Base-by-base conservation (phyloP, 2,329 filamentous ascomycete genomes). In the Ophiosphaerella narmari region DNA sequence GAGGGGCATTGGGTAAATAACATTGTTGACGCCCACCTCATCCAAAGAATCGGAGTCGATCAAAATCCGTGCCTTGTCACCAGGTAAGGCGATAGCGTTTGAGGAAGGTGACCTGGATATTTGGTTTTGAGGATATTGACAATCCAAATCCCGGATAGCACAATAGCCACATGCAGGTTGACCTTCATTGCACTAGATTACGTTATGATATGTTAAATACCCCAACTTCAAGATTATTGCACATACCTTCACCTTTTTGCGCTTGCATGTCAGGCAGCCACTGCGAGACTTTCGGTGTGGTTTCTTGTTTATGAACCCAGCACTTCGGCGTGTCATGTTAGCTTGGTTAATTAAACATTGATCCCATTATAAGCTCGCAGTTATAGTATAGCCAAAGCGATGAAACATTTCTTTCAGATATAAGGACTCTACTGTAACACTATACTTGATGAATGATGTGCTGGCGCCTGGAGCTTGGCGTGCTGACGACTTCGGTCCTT, bases 231-330 rank as follows among this genome's bases (percentile, higher is more conserved):
- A 12, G 7, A 18, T 14, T 39, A 13, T 21, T 39, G 13, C 12
- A 34, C 39, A 33, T 54, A 71, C 68, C 60, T 72, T 72, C 8
- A 71, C 65, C 48, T 69, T 72, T 55, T 69, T 72, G 14, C 55
- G 55, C 45, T 71, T 72, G 48, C 68, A 72, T 7, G 59, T 69
- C 3, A 55, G 33, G 43, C 67, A 72, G 3, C 68, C 68, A 35
- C 57, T 57, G 43, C 67, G 52, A 9, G 67, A 71, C 47, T 72
- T 72, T 39, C 54, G 59, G 39, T 72, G 68, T 6, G 68, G 54
- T 39, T 62, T 62, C 49, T 72, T 72, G n/a, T 54, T 63, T 32
- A 71, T 55, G 33, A 70, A 71, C 0, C 64, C 66, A 32, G 60
- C 41, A 33, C 48, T 67, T 35, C 59, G 60, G 33, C 66, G 67